Base-by-base conservation (phyloP, 1,284 basidiomycete genomes). In the Sphagnurus paluster region DNA sequence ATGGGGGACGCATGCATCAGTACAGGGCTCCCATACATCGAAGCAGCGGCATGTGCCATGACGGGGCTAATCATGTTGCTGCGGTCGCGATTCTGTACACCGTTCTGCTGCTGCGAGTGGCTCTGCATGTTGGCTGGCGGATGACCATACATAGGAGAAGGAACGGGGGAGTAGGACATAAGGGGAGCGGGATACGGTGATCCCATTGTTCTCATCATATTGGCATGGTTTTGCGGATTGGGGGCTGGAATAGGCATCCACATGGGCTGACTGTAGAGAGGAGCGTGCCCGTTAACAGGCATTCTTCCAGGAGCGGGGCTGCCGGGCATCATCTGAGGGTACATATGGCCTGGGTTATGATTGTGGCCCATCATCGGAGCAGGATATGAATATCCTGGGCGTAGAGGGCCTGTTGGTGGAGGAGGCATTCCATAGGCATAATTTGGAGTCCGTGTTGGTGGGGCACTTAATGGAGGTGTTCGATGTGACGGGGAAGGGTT, bases 281-380 rank as follows among this genome's bases (percentile, higher is more conserved):
- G 73, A 13, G 80, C 64, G 49, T 77, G 78, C 11, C 82, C 79
- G 53, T 80, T 84, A 48, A 80, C 66, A 45, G 75, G 67, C 70
- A 84, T 80, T 39, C 80, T 72, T 43, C 69, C 69, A 34, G 83
- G 80, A 17, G 81, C 75, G 39, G 83, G 82, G 53, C 82, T 87
- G 11, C 78, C 67, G 9, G 74, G 66, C 61, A 82, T 74, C 25
- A 76, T 70, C 51, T 75, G 71, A 25, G 80, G 69, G 64, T 87
- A 90, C 68, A 87, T 71, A 46, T 85, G 60, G 13, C 71, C 67
- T 20, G 83, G 78, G 49, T 71, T 77, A 4, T 84, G 83, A 5
- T 86, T 79, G 58, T 84, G 84, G 52, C 75, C 79, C 68, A 84
- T 72, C 73, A 87, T 80, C 2, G 84, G 80, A 8, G 85, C 80